Conservation (phyloP, 1,139 yeast genomes). For the Saccharomycopsis crataegensis region DNA sequence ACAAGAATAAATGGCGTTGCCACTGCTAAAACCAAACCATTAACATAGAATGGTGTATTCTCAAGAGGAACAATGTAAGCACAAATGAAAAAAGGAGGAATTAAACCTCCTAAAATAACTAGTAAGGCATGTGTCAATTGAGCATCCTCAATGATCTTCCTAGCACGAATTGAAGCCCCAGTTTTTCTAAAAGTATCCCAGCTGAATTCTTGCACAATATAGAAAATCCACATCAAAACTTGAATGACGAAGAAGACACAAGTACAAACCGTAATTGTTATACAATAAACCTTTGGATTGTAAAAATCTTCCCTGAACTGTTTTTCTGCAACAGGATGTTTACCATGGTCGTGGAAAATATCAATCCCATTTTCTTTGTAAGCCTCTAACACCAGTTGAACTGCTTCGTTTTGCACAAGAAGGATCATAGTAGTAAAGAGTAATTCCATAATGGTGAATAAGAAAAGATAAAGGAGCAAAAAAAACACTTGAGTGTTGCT, state of each 20-base stretch:
- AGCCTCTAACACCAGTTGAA: constrained; percentile 1
- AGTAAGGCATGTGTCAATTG: constrained; percentile 9
- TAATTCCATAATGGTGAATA: constrained; percentile 5
- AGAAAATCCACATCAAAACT: constrained; percentile 13
- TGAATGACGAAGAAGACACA: constrained; percentile 5
- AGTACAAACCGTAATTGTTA: constrained; percentile 1
- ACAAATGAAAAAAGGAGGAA: constrained; percentile 12
- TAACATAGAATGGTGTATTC: constrained; percentile 6
- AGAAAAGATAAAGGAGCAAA: constrained; percentile 9
- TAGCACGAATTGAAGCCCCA: constrained; percentile 9
- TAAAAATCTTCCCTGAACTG: constrained; percentile 1
- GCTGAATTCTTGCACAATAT: constrained; percentile 14
- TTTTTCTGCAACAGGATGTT: constrained; percentile 5
- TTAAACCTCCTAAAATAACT: constrained; percentile 9
- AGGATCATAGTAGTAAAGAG: constrained; percentile 3
- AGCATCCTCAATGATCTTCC: constrained; percentile 1
- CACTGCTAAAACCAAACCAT: constrained; percentile 6
- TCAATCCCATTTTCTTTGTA: constrained; percentile 11
- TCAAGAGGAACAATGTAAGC: constrained; percentile 4
- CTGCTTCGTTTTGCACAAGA: neutral
- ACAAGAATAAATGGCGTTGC: constrained; percentile 3
- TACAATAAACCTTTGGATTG: constrained; percentile 4
- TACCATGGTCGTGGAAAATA: constrained; percentile 7
- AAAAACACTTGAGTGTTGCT: constrained; percentile 8
- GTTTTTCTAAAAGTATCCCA: constrained; percentile 17